A percentile compares a stretch with the other conserved stretches of the same genome.
phyloP scores from a whole-genome alignment of 192 early-diverging fungal species.

The Coemansia sp. region DNA sequence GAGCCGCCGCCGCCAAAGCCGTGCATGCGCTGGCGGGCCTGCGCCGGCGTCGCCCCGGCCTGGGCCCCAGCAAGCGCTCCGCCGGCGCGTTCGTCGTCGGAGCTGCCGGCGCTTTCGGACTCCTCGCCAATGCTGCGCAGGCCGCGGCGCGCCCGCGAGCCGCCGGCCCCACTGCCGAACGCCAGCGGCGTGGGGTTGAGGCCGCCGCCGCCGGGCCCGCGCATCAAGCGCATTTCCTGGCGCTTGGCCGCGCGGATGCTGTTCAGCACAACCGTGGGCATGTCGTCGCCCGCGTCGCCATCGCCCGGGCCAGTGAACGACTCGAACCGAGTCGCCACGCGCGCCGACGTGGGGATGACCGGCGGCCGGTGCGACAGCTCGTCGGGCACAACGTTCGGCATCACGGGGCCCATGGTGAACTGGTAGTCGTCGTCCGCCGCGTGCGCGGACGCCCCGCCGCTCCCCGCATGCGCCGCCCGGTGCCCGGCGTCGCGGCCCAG shows the following conservation, averaged over 20 bases:
- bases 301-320: background rate
- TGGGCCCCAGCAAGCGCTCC: background rate
- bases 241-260: conserved; percentile 18
- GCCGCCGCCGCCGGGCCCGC: background rate
- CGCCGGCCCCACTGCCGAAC: conserved; percentile 3
- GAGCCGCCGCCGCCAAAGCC: conserved; percentile 12
- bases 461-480: background rate
- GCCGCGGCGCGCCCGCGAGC: background rate
- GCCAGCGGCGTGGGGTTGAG: conserved; percentile 32
- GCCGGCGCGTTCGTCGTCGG: too few species aligned
- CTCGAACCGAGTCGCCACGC: conserved; percentile 4
- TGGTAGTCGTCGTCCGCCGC: conserved; percentile 42
- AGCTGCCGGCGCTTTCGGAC: background rate
- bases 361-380: background rate
- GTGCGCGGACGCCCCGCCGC: background rate
- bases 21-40: conserved; percentile 2
- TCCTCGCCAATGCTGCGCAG: conserved; percentile 15
- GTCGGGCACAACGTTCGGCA: conserved; percentile 33
- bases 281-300: conserved; percentile 7
- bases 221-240: conserved; percentile 7
- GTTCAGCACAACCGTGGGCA: conserved; percentile 33
- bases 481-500: background rate
- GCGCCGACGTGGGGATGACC: conserved; percentile 23
- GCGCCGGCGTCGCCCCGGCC: background rate
- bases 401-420: conserved; percentile 50